Percentiles rank a stretch among this genome's conserved stretches.
Evolutionary conservation across 257 asterid genomes (phyloP).

Genomic region (Voacanga thouarsii): DNA sequence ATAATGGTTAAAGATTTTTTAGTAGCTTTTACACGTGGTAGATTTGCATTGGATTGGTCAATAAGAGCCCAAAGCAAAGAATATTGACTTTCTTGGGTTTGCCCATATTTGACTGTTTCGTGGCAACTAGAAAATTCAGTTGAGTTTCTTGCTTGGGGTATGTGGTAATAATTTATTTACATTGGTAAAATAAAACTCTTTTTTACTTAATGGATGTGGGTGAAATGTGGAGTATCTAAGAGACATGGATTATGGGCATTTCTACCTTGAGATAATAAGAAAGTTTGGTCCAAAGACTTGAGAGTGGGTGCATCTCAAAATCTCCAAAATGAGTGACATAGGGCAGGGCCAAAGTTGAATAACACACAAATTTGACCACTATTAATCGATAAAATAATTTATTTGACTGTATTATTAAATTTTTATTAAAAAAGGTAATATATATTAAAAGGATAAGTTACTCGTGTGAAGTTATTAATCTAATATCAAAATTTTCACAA

Average conservation of each 20-base stretch:
- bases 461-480: too few species aligned
- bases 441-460: too few species aligned
- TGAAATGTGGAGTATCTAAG: constrained; percentile 7
- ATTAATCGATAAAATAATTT: background rate
- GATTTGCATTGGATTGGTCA: constrained; percentile 36
- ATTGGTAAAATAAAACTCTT: background rate
- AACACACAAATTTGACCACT: background rate
- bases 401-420: too few species aligned
- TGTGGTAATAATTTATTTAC: background rate
- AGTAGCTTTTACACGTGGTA: constrained; percentile 49
- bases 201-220: background rate
- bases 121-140: constrained; percentile 21
- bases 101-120: constrained; percentile 42
- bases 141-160: constrained; percentile 13
- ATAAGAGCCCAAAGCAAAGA: constrained; percentile 43
- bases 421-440: too few species aligned
- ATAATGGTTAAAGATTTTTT: constrained; percentile 12
- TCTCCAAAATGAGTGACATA: background rate
- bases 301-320: background rate
- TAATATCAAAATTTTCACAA: too few species aligned
- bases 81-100: constrained; percentile 61
- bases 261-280: constrained; percentile 2
- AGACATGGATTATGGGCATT: background rate
- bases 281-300: constrained; percentile 13
- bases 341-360: constrained; percentile 1